A percentile compares a stretch with the other conserved stretches of the same genome.
phyloP scores from a whole-genome alignment of 768 basidiomycete genomes.

The Mycena haematopus region DNA sequence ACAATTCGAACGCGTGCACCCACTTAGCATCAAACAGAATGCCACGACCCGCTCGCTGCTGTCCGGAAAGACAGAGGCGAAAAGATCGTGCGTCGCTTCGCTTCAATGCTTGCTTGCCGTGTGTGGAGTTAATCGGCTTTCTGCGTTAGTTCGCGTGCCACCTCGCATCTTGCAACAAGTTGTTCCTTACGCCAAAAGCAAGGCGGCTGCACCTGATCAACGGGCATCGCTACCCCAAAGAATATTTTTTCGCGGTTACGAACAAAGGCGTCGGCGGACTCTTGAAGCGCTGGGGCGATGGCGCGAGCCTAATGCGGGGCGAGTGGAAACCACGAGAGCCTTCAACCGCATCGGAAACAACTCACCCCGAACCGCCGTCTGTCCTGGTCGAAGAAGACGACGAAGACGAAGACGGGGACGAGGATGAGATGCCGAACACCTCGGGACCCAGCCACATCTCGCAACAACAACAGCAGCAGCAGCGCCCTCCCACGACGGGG shows the following conservation, averaged over 20 bases:
- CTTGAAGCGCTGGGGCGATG: conserved; percentile 82
- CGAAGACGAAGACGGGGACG: conserved; percentile 34
- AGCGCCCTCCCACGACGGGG: conserved; percentile 34
- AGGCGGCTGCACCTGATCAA: conserved; percentile 84
- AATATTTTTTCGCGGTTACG: conserved; percentile 91
- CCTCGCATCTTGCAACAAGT: conserved; percentile 59
- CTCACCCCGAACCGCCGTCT: neutral
- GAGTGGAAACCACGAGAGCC: conserved; percentile 60
- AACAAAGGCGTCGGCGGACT: conserved; percentile 90
- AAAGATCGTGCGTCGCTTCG: conserved; percentile 69
- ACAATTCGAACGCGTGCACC: conserved; percentile 7
- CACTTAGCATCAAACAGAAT: conserved; percentile 80
- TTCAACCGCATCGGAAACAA: neutral
- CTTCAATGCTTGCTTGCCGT: conserved; percentile 8
- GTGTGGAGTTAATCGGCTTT: conserved; percentile 18
- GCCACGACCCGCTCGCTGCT: conserved; percentile 85
- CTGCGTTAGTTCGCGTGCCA: conserved; percentile 76
- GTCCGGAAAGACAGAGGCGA: conserved; percentile 80
- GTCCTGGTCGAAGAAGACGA: conserved; percentile 36
- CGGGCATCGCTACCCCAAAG: conserved; percentile 83
- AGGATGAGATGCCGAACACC: conserved; percentile 24
- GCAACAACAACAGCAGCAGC: neutral
- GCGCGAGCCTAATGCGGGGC: conserved; percentile 77
- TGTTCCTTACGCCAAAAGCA: conserved; percentile 75
- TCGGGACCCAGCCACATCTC: conserved; percentile 21